Evolutionary conservation across 2,329 filamentous ascomycete species (phyloP).

Genomic region (Talaromyces atroroseus): DNA sequence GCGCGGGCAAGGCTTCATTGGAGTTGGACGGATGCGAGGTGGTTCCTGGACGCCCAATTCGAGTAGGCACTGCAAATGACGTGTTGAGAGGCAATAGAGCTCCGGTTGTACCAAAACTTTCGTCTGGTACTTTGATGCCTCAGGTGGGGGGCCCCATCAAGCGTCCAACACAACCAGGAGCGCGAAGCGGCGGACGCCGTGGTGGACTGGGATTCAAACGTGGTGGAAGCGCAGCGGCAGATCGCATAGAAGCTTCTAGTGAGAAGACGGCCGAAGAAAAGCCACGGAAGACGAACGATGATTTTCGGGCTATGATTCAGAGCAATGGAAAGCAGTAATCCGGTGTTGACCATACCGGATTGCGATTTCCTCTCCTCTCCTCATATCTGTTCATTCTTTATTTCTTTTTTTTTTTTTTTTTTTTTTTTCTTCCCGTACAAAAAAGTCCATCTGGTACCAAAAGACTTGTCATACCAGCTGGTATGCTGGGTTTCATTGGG

Average conservation of each 20-base stretch:
- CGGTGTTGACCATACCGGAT: not conserved
- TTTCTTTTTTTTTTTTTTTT: not conserved
- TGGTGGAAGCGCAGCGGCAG: conserved; percentile 20
- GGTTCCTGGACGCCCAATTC: conserved; percentile 36
- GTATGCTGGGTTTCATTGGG: conserved; percentile 4
- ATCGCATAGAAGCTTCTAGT: conserved; percentile 12
- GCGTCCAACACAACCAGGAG: conserved; percentile 42
- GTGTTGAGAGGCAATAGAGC: conserved; percentile 41
- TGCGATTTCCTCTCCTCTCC: not conserved
- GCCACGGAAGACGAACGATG: conserved; percentile 51
- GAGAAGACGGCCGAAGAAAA: conserved; percentile 20
- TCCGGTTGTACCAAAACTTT: conserved; percentile 35
- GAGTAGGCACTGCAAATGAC: conserved; percentile 49
- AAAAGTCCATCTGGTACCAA: not conserved
- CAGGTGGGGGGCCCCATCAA: conserved; percentile 34
- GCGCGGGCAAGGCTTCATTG: conserved; percentile 58
- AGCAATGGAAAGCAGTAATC: conserved; percentile 29
- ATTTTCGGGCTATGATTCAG: conserved; percentile 53
- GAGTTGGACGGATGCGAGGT: conserved; percentile 45
- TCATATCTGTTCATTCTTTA: not conserved
- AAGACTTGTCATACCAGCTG: conserved; percentile 2
- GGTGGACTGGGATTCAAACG: conserved; percentile 49
- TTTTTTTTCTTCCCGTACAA: not conserved
- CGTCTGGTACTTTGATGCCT: conserved; percentile 24
- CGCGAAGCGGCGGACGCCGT: conserved; percentile 38